Base-by-base conservation (phyloP, 768 basidiomycete genomes). In the Fibroporia radiculosa region DNA sequence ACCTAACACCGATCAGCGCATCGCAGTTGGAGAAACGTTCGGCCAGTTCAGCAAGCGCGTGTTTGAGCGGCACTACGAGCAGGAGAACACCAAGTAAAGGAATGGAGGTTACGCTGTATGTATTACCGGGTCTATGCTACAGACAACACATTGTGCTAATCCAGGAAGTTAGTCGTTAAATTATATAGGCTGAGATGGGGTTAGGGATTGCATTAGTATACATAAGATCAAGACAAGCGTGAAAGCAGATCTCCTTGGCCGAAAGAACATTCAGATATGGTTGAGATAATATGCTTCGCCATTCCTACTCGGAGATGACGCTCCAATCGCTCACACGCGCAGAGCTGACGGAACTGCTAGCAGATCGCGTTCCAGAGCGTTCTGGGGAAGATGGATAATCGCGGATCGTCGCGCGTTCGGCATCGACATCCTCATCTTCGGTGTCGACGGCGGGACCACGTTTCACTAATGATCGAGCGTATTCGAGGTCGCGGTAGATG, bases 401-500 rank as follows among this genome's bases (percentile, higher is more conserved):
- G 26, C 61, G 62, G 25, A 65, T 57, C 4, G 56, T 58, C 1
- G 63, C 63, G 44, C 69, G 62, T 39, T 74, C 70, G 35, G 54
- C 47, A 22, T 60, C 67, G 25, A 49, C 44, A 4, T 54, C 50
- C 13, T 60, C 51, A 5, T 57, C 56, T 4, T 49, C 20, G 4
- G 51, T 34, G 24, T 58, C 50, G 19, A 48, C 54, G 7, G 53
- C 52, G 1, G 58, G 47, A 13, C 59, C 58, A 25, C 73, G 77
- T 60, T 91, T 93, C 52, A 97, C 80, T 40, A 96, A 66, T 6
- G 85, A 84, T 27, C 86, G 79, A 27, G 95, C 91, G 61, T 97
- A 97, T 49, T 98, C 95, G 45, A 98, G 66, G 59, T 99, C 93
- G 36, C 96, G 82, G 60, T 98, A 99, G 51, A 99, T 93, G 22